phyloP scores from a whole-genome alignment of 2,329 filamentous ascomycete genomes.

The Metarhizium rileyi region DNA sequence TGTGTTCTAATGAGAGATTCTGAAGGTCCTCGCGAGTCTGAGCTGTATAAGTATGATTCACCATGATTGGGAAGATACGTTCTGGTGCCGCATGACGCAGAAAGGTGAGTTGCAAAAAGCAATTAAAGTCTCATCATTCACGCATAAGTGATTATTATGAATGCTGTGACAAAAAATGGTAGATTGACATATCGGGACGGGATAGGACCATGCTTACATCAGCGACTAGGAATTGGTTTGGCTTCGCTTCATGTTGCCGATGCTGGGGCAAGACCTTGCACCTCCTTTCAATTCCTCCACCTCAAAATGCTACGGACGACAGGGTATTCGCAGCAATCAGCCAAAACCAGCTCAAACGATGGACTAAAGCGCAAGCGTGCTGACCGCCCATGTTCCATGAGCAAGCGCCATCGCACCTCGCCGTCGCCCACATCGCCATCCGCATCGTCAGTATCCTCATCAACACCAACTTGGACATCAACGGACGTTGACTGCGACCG shows the following conservation, averaged over 20 bases:
- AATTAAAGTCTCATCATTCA: too few relatives aligned
- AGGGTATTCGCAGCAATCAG: neutral
- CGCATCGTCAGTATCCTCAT: neutral
- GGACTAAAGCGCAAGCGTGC: neutral
- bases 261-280: neutral
- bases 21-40: neutral
- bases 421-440: neutral
- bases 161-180: too few relatives aligned
- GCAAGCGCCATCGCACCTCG: neutral
- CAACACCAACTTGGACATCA: neutral
- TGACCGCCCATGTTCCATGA: neutral
- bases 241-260: too few relatives aligned
- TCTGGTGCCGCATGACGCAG: too few relatives aligned
- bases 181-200: too few relatives aligned
- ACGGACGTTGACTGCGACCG: neutral
- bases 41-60: neutral
- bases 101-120: too few relatives aligned
- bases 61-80: neutral
- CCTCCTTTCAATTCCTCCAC: neutral
- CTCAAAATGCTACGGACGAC: neutral
- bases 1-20: neutral
- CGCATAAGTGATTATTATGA: too few relatives aligned
- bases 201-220: neutral
- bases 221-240: neutral
- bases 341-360: neutral